Evolutionary conservation across 345 rosid species (phyloP), one percentile per base, ranked within the genome.

Genomic region (Punica granatum): DNA sequence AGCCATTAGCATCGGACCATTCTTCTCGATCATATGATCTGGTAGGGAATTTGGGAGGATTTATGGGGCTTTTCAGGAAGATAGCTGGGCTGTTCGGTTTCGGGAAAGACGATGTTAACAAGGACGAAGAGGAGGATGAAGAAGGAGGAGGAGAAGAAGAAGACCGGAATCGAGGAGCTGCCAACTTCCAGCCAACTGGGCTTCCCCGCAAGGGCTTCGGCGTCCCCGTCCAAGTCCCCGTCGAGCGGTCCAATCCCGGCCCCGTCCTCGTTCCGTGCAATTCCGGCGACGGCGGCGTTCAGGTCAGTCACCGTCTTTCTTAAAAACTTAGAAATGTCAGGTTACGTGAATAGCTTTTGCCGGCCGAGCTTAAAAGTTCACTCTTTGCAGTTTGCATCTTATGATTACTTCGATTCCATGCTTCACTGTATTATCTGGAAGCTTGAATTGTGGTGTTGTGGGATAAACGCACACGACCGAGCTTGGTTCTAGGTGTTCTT

Each of bases 271-370:
- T 83, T 63, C 91, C 92, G 36, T 91, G 86, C 68, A 67, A 67
- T 25, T 75, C 96, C 67, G 83, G 84, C 51, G 92, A 89, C 23
- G 99, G 99, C 72, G 99, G 96, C 76, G 82, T 94, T 48, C 99
- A 94, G 97, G 99, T 94, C 36, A 31, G 46, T 16, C 63, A 49
- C 53, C 48, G 32, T 54, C 60, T 69, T 21, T 32, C 23, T 33
- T 33, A 2, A 33, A 18, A 51, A 23, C 58, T 62, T 19, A 32
- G 39, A 35, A 28, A 33, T 39, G 26, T n/a, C 28, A 28, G 28
- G 56, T 49, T 49, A 28, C 56, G 12, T 51, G 58, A 6, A 7
- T 51, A 23, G 23, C 7, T n/a, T 16, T 46, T 46, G 51, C 51
- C 51, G 2, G 23, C 51, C 3, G n/a, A 46, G 51, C 51, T 46